Evolutionary conservation across 2,329 filamentous ascomycete species (phyloP), one percentile per base, ranked within the genome.

Genomic region (Cladophialophora psammophila): DNA sequence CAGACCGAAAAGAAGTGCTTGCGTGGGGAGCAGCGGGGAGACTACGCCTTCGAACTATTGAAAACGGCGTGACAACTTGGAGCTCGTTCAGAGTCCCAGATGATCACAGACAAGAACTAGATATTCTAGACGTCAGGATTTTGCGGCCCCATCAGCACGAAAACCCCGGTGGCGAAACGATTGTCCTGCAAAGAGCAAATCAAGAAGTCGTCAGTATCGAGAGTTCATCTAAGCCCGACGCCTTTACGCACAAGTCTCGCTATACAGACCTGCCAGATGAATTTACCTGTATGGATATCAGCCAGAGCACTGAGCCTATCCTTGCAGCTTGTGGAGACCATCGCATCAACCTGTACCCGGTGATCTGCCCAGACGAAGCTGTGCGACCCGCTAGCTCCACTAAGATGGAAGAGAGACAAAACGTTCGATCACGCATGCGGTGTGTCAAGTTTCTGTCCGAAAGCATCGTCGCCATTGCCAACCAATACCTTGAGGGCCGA

Each of bases 1-100:
- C 76, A 55, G 84, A 42, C 32, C 79, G 84, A 69, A 82, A 80
- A 71, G 87, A 89, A 72, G 82, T 86, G 0, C 74, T 90, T 7
- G 85, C 82, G 2, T 88, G 86, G 82, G 87, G 87, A 60, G 87
- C 87, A 12, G 88, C 85, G 0, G 84, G 87, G 1, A 82, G 87
- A 65, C 74, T 90, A 9, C 76, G 85, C 4, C 68, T 88, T 64
- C 79, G 84, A 20, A 78, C 82, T 10, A 84, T 82, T 71, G 78
- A 83, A 62, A 80, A 80, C 31, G 82, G 80, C 69, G 56, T 67
- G 18, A 64, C 71, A 7, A 64, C 65, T 31, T 76, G 76, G 64
- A 67, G 75, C 59, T 72, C 68, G 50, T 68, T 65, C 38, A 70
- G 60, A 54, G 71, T 65, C 48, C 68, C 60, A 38, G 68, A 65